Percentiles rank a stretch among this genome's conserved stretches.
Evolutionary conservation across 306 rosid genomes (phyloP).

Genomic region (Calophaca sinica): DNA sequence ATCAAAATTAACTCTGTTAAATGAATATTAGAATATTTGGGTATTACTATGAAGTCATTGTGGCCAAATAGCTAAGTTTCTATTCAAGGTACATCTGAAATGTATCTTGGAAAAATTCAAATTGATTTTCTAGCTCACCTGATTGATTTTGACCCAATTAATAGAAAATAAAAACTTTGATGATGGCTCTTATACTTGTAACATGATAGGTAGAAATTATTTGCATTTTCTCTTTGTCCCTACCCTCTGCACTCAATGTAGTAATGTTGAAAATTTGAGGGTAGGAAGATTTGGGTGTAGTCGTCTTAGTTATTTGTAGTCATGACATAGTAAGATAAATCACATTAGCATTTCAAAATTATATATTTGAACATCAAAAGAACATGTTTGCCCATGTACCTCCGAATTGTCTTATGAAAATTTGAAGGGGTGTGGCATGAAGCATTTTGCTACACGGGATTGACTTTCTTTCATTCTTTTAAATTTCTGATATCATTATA

Average conservation of each 20-base stretch:
- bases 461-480: conserved; percentile 8
- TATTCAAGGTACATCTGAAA: not conserved
- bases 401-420: not conserved
- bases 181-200: not conserved
- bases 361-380: conserved; percentile 1
- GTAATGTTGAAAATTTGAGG: not conserved
- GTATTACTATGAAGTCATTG: not conserved
- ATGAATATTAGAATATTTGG: not conserved
- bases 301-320: not conserved
- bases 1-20: not conserved
- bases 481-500: conserved; percentile 26
- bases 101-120: not conserved
- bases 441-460: no score
- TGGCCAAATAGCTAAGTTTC: no score
- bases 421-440: not conserved
- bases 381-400: conserved; percentile 2
- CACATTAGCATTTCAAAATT: not conserved
- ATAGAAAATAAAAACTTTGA: no score
- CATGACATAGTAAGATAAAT: not conserved
- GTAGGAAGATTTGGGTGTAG: not conserved
- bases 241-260: not conserved
- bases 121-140: not conserved
- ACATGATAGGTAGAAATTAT: not conserved
- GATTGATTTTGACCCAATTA: no score
- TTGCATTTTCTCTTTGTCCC: not conserved